A percentile compares a stretch with the other conserved stretches of the same genome.
Evolutionary conservation across 768 basidiomycete species (phyloP).

Genomic region (Baorangia bicolor): DNA sequence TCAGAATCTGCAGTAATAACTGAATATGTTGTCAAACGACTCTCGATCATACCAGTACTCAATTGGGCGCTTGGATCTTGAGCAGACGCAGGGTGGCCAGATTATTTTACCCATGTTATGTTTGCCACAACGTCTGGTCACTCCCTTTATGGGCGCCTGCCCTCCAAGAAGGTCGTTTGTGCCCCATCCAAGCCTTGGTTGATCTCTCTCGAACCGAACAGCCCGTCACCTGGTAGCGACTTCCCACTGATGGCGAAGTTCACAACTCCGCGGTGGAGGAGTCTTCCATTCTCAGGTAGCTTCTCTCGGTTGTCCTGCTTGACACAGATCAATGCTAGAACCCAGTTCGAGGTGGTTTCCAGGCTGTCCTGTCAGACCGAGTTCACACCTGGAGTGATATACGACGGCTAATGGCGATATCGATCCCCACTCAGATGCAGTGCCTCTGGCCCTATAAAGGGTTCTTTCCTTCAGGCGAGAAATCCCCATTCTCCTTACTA

Average conservation of each 20-base stretch:
- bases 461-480: background rate
- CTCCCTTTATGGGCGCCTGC: background rate
- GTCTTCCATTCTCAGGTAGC: background rate
- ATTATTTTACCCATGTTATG: background rate
- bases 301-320: background rate
- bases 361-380: background rate
- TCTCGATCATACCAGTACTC: background rate
- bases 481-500: background rate
- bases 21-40: background rate
- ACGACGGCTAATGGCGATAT: background rate
- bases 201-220: background rate
- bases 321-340: background rate
- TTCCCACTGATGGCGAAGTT: background rate
- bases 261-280: background rate
- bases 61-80: too few relatives aligned
- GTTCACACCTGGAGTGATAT: background rate
- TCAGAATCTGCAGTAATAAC: background rate
- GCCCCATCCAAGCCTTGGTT: background rate
- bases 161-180: background rate
- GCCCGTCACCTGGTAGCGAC: background rate
- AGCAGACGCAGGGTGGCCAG: too few relatives aligned
- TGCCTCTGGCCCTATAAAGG: slow-evolving; percentile 20
- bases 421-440: background rate
- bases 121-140: background rate
- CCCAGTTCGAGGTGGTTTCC: background rate